These are phyloP conservation scores for Paradendryphiella salina DNA, from an alignment of 2,329 filamentous ascomycete genomes.

Conservation along the genomic window DNA sequence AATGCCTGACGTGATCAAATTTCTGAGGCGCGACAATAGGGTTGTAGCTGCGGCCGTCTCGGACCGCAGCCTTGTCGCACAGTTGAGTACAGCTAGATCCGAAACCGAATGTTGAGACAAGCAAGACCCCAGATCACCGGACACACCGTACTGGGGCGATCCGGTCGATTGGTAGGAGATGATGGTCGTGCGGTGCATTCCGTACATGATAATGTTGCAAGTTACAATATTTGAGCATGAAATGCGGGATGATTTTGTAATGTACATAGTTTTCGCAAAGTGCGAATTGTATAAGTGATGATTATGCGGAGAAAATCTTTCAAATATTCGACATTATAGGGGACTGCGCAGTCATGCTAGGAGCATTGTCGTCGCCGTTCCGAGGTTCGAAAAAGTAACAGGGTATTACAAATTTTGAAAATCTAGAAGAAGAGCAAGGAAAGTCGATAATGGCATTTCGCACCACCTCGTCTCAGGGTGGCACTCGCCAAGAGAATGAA, in stretches of 20 bases:
- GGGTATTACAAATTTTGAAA: constrained; percentile 8
- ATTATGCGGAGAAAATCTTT: background rate
- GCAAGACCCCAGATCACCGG: background rate
- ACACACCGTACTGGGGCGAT: background rate
- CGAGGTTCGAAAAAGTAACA: background rate
- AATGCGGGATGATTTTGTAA: background rate
- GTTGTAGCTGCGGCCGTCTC: constrained; percentile 1
- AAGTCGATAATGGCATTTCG: background rate
- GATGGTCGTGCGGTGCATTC: background rate
- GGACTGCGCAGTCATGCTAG: background rate
- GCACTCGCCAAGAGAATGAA: background rate
- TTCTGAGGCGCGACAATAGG: background rate
- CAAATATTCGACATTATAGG: background rate
- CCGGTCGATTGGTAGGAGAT: background rate
- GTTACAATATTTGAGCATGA: background rate
- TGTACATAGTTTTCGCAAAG: background rate
- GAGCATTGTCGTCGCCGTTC: too few species aligned
- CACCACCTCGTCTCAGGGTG: background rate
- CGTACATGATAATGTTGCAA: constrained; percentile 5
- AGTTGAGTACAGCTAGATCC: constrained; percentile 4
- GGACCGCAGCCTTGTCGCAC: background rate
- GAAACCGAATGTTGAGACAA: constrained; percentile 11
- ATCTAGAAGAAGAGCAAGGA: background rate
- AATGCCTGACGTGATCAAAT: background rate
- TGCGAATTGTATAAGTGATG: background rate